Base-by-base conservation (phyloP, 805 yeast genomes). In the Ogataea neopini region DNA sequence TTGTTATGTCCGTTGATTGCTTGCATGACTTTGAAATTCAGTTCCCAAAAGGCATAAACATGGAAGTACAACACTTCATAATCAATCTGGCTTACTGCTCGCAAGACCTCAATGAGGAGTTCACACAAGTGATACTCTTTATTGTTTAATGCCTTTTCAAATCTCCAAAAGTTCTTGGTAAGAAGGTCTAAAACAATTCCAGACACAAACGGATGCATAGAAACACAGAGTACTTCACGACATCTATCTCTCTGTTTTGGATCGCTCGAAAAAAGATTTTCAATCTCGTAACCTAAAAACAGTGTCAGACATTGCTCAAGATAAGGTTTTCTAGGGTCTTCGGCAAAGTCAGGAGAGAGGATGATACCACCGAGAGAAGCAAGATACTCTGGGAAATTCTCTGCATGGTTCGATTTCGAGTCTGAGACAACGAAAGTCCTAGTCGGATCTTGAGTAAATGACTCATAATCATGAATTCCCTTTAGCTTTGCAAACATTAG, bases 331-430 rank as follows among this genome's bases (percentile, higher is more conserved):
- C 62, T 53, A 6, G 64, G 57, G 48, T 67, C 64, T 17, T 53
- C 47, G 3, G 42, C 49, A 44, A 65, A 59, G 3, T 55, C 60
- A 2, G 61, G 59, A 6, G 67, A 55, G 19, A 84, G 60, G 47
- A 85, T 77, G 13, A 83, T 73, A 37, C 95, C 89, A 42, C 88
- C 77, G 0, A 84, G 69, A 0, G 89, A 79, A 2, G 89, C 88
- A 50, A 88, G 63, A 50, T 84, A 81, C 7, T 92, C 94, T 2
- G 89, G 82, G 59, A 76, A 83, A 58, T 83, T 85, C 47, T 60
- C 66, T 9, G 56, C 42, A 19, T 46, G 52, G 10, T 51, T 39
- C 13, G 33, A 17, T n/a, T 15, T 39, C 7, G 43, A 40, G 7
- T 20, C 3, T 2, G 36, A 22, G n/a, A 19, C 10, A 19, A 18